Evolutionary conservation across 495 filamentous ascomycete genomes (phyloP).

Genomic region (Pseudotulostoma volvatum): DNA sequence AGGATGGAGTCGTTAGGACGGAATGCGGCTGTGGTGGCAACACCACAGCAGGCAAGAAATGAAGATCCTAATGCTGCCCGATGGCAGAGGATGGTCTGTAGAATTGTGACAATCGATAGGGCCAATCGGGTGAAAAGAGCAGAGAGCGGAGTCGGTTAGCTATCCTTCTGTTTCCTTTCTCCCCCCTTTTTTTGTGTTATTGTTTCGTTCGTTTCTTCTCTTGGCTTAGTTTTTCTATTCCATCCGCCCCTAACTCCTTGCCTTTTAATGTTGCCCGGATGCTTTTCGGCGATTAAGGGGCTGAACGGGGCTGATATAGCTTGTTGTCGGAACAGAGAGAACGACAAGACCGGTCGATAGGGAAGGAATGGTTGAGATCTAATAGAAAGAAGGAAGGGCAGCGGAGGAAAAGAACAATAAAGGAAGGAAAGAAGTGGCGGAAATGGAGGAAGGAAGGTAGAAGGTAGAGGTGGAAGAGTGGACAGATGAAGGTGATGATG

Average conservation of each 20-base stretch:
- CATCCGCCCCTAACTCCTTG: no score
- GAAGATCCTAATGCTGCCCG: neutral
- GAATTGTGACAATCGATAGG: no score
- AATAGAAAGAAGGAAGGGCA: slow-evolving; percentile 9
- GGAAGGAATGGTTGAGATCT: slow-evolving; percentile 7
- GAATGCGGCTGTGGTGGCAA: slow-evolving; percentile 1
- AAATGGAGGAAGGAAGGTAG: slow-evolving; percentile 18
- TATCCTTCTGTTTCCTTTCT: slow-evolving; percentile 1
- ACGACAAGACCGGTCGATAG: neutral
- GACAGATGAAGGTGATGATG: slow-evolving; percentile 12
- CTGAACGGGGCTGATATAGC: slow-evolving; percentile 2
- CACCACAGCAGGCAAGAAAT: neutral
- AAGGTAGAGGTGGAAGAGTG: slow-evolving; percentile 21
- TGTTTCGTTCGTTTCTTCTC: slow-evolving; percentile 1
- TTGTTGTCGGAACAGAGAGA: neutral
- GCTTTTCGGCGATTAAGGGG: no score
- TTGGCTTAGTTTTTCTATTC: neutral
- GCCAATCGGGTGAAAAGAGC: no score
- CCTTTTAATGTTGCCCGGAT: no score
- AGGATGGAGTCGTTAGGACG: slow-evolving; percentile 9
- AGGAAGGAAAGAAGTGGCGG: slow-evolving; percentile 13
- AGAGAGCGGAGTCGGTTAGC: no score
- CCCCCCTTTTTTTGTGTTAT: neutral
- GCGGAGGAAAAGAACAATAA: slow-evolving; percentile 18
- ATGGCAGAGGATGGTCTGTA: neutral